Evolutionary conservation across 1,284 basidiomycete species (phyloP).

Genomic region (Heterobasidion parviporum): DNA sequence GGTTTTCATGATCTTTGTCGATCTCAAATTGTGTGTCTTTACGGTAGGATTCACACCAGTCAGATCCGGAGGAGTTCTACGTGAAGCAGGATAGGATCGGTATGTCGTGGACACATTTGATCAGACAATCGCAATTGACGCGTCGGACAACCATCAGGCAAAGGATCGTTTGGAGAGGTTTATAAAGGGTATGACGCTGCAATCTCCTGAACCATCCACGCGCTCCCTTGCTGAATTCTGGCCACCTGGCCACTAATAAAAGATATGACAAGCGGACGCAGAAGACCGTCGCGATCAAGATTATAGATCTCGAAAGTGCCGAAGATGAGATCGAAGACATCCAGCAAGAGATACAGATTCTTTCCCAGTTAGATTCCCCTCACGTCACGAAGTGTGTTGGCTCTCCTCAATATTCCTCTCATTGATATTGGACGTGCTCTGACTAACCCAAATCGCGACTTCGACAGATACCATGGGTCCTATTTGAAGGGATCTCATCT

Average conservation of each 20-base stretch:
- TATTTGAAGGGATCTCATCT: constrained; percentile 91
- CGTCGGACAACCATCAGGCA: constrained; percentile 45
- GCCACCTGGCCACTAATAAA: neutral
- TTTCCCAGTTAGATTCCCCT: constrained; percentile 94
- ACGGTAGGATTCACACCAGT: constrained; percentile 52
- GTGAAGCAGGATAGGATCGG: constrained; percentile 96
- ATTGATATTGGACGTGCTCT: neutral
- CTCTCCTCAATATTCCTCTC: neutral
- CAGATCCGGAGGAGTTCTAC: constrained; percentile 92
- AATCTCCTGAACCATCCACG: neutral
- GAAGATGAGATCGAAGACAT: constrained; percentile 99
- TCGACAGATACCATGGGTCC: constrained; percentile 83
- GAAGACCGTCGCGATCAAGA: constrained; percentile 95
- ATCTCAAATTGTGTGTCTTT: constrained; percentile 2
- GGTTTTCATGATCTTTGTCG: neutral
- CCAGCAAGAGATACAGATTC: constrained; percentile 97
- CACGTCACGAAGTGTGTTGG: constrained; percentile 84
- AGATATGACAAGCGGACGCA: constrained; percentile 91
- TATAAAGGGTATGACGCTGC: constrained; percentile 73
- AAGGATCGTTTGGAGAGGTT: constrained; percentile 97
- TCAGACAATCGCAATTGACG: neutral
- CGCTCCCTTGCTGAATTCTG: neutral
- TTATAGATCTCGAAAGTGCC: constrained; percentile 97
- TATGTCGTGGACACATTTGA: constrained; percentile 27
- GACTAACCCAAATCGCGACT: neutral